Percentiles rank a stretch among this genome's conserved stretches.
Evolutionary conservation across 1,139 yeast genomes (phyloP).

Genomic region (Geotrichum phurueaensis): DNA sequence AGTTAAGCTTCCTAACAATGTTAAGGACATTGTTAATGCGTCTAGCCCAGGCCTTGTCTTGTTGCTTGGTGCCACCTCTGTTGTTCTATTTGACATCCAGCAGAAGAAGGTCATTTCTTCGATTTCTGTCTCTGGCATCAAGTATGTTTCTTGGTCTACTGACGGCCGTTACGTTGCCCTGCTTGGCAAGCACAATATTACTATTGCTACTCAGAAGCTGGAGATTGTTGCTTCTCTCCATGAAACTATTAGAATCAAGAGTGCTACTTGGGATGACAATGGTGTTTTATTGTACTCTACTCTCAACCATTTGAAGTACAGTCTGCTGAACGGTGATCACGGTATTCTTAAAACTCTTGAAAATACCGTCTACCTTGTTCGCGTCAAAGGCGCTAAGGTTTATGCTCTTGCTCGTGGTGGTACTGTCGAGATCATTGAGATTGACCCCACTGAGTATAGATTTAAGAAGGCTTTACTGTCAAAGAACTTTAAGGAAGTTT

Average conservation of each 20-base stretch:
- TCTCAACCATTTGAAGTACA: constrained; percentile 90
- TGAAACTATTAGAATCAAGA: constrained; percentile 93
- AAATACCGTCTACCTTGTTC: constrained; percentile 79
- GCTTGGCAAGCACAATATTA: constrained; percentile 86
- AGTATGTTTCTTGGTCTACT: constrained; percentile 82
- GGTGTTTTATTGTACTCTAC: constrained; percentile 91
- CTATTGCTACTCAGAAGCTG: constrained; percentile 74
- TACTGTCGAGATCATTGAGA: constrained; percentile 65
- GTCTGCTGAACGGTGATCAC: constrained; percentile 85
- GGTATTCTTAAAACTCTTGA: constrained; percentile 92
- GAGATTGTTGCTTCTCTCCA: constrained; percentile 81
- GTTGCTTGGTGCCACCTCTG: constrained; percentile 64
- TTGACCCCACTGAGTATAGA: constrained; percentile 96
- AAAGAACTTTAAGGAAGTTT: constrained; percentile 85
- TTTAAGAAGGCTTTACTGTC: constrained; percentile 90
- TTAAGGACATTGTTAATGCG: constrained; percentile 67
- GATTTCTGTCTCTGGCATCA: constrained; percentile 61
- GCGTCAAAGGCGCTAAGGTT: constrained; percentile 63
- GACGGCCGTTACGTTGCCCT: constrained; percentile 88
- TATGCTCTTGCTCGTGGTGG: constrained; percentile 83
- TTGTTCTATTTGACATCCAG: constrained; percentile 84
- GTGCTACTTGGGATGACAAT: constrained; percentile 97
- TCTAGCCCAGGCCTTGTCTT: constrained; percentile 80
- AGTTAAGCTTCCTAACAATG: constrained; percentile 65
- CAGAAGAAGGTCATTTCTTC: constrained; percentile 77